phyloP scores from a whole-genome alignment of 768 basidiomycete species.

The Pisolithus marmoratus region DNA sequence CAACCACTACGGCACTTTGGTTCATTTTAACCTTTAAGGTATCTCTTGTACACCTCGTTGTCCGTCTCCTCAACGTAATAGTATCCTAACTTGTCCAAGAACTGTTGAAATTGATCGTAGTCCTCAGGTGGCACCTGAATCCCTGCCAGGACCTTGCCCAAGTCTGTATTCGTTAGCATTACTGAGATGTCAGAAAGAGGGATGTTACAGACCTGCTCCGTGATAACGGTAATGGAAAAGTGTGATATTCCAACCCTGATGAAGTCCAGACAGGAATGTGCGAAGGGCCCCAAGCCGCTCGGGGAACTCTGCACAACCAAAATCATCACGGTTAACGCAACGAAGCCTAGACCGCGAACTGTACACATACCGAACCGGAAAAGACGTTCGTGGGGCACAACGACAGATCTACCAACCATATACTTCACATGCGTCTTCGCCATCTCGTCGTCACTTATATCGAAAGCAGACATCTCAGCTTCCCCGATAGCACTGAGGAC shows the following conservation, averaged over 20 bases:
- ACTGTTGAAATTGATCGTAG: constrained; percentile 60
- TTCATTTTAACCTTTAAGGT: constrained; percentile 40
- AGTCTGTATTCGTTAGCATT: constrained; percentile 45
- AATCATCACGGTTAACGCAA: constrained; percentile 1
- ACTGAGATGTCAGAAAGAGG: not conserved
- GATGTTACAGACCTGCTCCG: constrained; percentile 68
- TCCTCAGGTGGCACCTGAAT: constrained; percentile 82
- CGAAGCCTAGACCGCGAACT: not conserved
- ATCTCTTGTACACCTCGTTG: constrained; percentile 78
- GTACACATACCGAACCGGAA: constrained; percentile 81
- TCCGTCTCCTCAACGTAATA: constrained; percentile 90
- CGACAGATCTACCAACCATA: constrained; percentile 83
- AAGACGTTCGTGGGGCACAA: constrained; percentile 78
- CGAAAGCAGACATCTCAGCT: constrained; percentile 74
- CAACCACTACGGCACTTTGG: not conserved
- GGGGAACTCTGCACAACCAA: constrained; percentile 70
- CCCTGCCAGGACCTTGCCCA: constrained; percentile 90
- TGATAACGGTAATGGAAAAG: constrained; percentile 98
- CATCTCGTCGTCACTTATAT: constrained; percentile 93
- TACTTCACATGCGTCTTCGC: constrained; percentile 94
- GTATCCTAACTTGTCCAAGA: constrained; percentile 77
- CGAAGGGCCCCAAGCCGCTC: constrained; percentile 89
- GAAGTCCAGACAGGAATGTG: constrained; percentile 81
- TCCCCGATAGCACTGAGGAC: constrained; percentile 59
- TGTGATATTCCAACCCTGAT: constrained; percentile 88